Base-by-base conservation (phyloP, 2,329 filamentous ascomycete genomes). In the Aspergillus novofumigatus region DNA sequence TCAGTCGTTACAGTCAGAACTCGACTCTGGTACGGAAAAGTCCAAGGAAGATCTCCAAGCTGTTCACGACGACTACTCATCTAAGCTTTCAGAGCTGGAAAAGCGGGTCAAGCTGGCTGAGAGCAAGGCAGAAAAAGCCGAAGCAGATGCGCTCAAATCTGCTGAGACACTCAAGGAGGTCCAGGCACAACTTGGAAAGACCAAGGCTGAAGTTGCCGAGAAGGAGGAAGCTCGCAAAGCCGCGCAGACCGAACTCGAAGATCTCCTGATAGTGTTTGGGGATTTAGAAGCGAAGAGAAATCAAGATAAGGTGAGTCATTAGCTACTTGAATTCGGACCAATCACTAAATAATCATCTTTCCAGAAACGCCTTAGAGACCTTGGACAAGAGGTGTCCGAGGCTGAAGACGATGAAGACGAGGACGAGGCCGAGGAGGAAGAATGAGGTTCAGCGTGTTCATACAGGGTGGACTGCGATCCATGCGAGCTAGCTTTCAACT, bases 201-300 rank as follows among this genome's bases (percentile, higher is more conserved):
- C 64, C n/a, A 65, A 72, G 29, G 58, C 60, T 2, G 70, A 73
- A 45, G 65, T 60, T 8, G 67, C 67, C 62, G 75, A 82, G 61
- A 86, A 83, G 60, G 84, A 86, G 63, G 81, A 85, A 58, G 85
- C 88, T 57, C 85, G 83, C 55, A 80, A 85, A 59, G 76, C 82
- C 1, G 81, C 82, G 4, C 90, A 93, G 69, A 81, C 83, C 2
- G 90, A 94, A 72, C 78, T 93, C 49, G 90, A 94, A 64, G 90
- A 94, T 71, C 79, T 93, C 54, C 77, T 94, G 38, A 89, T 93
- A 77, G 87, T 94, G 4, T 91, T 92, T 72, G 86, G 85, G 14
- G 90, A 94, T 68, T 69, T 92, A 20, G 90, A 94, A 72, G 88
- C 91, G 54, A 93, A 92, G 75, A 80, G 86, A 51, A 81, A 82